Conservation (phyloP, 1,284 basidiomycete genomes). For the Microbotryomycetes sp. region DNA sequence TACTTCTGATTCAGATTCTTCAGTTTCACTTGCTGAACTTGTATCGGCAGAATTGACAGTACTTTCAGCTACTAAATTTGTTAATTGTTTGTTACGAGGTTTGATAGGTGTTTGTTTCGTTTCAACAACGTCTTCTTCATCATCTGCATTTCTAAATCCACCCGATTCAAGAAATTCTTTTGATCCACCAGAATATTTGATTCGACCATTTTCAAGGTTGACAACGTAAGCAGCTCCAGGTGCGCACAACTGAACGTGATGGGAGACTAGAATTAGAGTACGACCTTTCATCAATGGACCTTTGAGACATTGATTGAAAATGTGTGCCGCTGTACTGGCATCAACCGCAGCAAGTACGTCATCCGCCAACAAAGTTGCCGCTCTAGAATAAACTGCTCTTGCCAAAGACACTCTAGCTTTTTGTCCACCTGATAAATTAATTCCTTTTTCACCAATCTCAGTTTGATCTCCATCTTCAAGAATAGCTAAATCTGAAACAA, state of each 20-base stretch:
- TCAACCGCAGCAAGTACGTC: constrained; percentile 56
- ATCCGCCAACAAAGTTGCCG: constrained; percentile 65
- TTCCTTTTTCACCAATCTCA: constrained; percentile 68
- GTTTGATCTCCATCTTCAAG: constrained; percentile 91
- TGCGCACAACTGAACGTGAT: constrained; percentile 73
- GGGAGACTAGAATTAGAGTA: constrained; percentile 80
- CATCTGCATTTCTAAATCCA: constrained; percentile 41
- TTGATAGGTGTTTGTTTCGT: constrained; percentile 1
- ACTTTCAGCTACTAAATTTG: constrained; percentile 20
- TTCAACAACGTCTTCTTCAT: constrained; percentile 42
- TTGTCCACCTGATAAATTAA: constrained; percentile 88
- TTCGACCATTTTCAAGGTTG: constrained; percentile 77
- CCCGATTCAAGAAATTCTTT: constrained; percentile 56
- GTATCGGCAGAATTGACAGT: constrained; percentile 19
- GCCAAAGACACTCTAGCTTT: constrained; percentile 88
- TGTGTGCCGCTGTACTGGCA: constrained; percentile 68
- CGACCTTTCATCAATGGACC: constrained; percentile 73
- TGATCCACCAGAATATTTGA: constrained; percentile 64
- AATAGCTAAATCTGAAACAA: constrained; percentile 74
- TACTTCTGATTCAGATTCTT: constrained; percentile 20
- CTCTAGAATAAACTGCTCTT: constrained; percentile 87
- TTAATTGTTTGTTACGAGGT: constrained; percentile 14
- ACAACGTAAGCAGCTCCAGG: constrained; percentile 64
- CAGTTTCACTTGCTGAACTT: constrained; percentile 29
- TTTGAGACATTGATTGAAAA: constrained; percentile 72